Conservation (phyloP, 495 filamentous ascomycete genomes). For the Podospora fimiseda region DNA sequence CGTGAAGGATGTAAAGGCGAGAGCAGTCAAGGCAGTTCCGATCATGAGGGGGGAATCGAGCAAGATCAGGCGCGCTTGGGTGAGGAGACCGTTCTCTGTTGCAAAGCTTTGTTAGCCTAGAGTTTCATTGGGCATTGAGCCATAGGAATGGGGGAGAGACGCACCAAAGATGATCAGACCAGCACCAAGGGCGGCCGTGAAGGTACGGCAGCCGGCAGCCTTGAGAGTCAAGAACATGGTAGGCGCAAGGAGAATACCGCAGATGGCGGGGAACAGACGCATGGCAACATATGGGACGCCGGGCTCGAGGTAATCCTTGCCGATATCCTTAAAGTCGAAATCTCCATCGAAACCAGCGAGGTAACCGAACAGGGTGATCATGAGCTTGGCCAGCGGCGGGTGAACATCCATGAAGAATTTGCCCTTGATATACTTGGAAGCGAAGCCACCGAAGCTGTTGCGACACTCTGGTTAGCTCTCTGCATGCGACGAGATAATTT, state of each 20-base stretch:
- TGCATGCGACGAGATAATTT: background rate
- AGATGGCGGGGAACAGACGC: conserved; percentile 84
- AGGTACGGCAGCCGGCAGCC: conserved; percentile 80
- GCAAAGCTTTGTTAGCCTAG: conserved; percentile 14
- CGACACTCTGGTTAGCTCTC: conserved; percentile 16
- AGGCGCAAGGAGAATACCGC: conserved; percentile 79
- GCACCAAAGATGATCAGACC: conserved; percentile 84
- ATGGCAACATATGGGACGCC: conserved; percentile 96
- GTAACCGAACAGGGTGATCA: conserved; percentile 93
- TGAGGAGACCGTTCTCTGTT: conserved; percentile 87
- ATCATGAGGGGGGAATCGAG: conserved; percentile 93
- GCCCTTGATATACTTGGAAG: conserved; percentile 97
- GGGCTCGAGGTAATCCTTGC: conserved; percentile 94
- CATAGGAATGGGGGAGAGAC: conserved; percentile 11
- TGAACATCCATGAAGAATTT: conserved; percentile 99
- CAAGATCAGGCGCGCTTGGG: conserved; percentile 90
- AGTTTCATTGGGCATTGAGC: background rate
- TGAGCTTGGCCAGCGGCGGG: conserved; percentile 91
- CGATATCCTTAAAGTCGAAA: conserved; percentile 99
- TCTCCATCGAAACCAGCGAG: conserved; percentile 89
- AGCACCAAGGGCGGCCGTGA: conserved; percentile 74
- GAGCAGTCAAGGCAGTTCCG: conserved; percentile 84
- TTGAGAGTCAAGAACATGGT: conserved; percentile 93
- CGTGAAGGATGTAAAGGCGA: conserved; percentile 87
- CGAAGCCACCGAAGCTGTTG: conserved; percentile 89